phyloP scores from a whole-genome alignment of 257 asterid species.

The Przewalskia tangutica region DNA sequence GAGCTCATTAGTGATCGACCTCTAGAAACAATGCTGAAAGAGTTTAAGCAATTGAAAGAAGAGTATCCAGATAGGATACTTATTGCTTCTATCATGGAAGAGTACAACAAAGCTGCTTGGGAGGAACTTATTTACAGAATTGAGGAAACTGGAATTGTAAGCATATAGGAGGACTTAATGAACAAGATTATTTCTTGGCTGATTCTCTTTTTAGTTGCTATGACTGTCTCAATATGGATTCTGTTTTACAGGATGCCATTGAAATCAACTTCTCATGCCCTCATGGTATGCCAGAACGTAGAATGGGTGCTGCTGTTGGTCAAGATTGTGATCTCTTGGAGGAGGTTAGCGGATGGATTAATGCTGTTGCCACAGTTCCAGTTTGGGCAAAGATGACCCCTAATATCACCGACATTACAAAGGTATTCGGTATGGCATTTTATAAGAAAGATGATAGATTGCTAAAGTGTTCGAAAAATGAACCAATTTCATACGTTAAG shows the following conservation, averaged over 20 bases:
- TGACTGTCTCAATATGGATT: slow-evolving; percentile 9
- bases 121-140: slow-evolving; percentile 83
- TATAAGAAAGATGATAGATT: neutral
- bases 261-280: slow-evolving; percentile 94
- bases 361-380: slow-evolving; percentile 80
- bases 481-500: neutral
- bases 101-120: slow-evolving; percentile 82
- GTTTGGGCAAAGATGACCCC: slow-evolving; percentile 99
- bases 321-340: slow-evolving; percentile 87
- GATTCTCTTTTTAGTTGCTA: neutral
- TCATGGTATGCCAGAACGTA: slow-evolving; percentile 98
- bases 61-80: slow-evolving; percentile 92
- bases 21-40: slow-evolving; percentile 79
- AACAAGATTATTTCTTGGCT: neutral
- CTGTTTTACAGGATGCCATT: slow-evolving; percentile 55
- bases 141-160: slow-evolving; percentile 85
- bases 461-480: neutral
- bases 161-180: slow-evolving; percentile 15
- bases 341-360: slow-evolving; percentile 89
- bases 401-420: slow-evolving; percentile 74
- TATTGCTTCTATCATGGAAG: slow-evolving; percentile 97
- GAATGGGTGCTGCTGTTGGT: slow-evolving; percentile 98
- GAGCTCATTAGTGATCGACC: slow-evolving; percentile 95
- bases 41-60: slow-evolving; percentile 70
- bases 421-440: slow-evolving; percentile 30